Conservation (phyloP, 164 flowering plant species). For the Macadamia tetraphylla region DNA sequence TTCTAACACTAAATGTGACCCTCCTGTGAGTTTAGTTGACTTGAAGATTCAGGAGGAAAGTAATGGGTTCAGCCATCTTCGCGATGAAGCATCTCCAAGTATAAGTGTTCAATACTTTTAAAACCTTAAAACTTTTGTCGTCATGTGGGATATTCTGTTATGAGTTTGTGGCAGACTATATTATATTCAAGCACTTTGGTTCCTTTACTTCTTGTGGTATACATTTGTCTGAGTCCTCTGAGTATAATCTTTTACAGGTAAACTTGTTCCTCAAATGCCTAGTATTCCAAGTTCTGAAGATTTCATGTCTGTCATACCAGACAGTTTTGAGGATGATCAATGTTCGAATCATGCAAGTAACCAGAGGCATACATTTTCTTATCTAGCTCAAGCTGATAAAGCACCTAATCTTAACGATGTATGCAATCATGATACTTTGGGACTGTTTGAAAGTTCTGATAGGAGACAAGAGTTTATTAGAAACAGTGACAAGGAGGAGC, state of each 20-base stretch:
- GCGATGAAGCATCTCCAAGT: conserved; percentile 29
- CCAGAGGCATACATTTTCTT: conserved; percentile 11
- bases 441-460: conserved; percentile 14
- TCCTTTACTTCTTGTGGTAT: background rate
- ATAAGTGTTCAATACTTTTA: conserved; percentile 1
- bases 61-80: conserved; percentile 7
- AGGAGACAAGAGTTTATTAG: conserved; percentile 12
- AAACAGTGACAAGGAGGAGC: conserved; percentile 9
- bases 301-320: conserved; percentile 37
- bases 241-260: conserved; percentile 9
- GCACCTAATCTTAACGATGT: conserved; percentile 7
- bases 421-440: conserved; percentile 6
- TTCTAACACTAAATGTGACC: conserved; percentile 6
- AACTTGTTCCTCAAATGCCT: conserved; percentile 28
- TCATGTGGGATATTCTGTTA: background rate
- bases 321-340: conserved; percentile 48
- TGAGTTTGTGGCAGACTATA: too few species aligned
- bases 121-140: background rate
- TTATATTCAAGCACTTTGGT: background rate
- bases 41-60: conserved; percentile 17
- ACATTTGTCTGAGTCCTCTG: background rate
- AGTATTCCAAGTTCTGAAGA: conserved; percentile 19
- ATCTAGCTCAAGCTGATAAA: conserved; percentile 23
- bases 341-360: conserved; percentile 10
- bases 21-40: conserved; percentile 1